Percentiles rank a stretch among this genome's conserved stretches.
These are phyloP conservation scores for Serendipita sp. DNA, from an alignment of 768 basidiomycete species.

Conservation along the genomic window DNA sequence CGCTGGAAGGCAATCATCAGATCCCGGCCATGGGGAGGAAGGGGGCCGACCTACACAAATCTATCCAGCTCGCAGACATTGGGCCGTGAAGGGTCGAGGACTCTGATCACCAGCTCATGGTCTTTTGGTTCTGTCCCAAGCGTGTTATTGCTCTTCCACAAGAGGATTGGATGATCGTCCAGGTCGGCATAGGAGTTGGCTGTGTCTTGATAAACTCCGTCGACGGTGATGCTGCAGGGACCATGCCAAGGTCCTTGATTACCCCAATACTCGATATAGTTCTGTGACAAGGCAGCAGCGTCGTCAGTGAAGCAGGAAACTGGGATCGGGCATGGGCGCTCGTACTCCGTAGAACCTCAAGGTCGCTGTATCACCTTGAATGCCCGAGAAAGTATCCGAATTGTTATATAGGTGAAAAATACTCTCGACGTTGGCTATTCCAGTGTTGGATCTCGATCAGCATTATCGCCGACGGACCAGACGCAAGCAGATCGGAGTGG, in stretches of 20 bases:
- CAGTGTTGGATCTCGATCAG: neutral
- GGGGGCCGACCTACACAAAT: neutral
- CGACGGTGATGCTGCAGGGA: neutral
- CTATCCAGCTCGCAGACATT: conserved; percentile 10
- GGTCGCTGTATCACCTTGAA: conserved; percentile 1
- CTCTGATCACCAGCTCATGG: conserved; percentile 4
- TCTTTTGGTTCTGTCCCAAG: neutral
- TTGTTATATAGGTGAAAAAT: conserved; percentile 10
- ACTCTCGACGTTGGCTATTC: neutral
- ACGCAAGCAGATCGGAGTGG: neutral
- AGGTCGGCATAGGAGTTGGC: neutral
- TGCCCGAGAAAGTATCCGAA: conserved; percentile 6
- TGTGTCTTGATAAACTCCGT: neutral
- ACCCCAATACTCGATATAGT: conserved; percentile 6
- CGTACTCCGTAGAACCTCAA: conserved; percentile 6
- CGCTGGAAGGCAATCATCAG: neutral
- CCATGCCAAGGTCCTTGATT: conserved; percentile 8
- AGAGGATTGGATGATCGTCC: conserved; percentile 1
- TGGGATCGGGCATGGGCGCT: neutral
- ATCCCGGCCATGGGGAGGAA: neutral
- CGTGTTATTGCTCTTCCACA: neutral
- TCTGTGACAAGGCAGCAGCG: neutral
- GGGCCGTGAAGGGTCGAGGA: neutral
- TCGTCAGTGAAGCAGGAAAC: neutral
- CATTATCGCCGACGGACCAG: neutral